A percentile compares a stretch with the other conserved stretches of the same genome.
Conservation (phyloP, 768 basidiomycete species). For the Mycena rebaudengoi region DNA sequence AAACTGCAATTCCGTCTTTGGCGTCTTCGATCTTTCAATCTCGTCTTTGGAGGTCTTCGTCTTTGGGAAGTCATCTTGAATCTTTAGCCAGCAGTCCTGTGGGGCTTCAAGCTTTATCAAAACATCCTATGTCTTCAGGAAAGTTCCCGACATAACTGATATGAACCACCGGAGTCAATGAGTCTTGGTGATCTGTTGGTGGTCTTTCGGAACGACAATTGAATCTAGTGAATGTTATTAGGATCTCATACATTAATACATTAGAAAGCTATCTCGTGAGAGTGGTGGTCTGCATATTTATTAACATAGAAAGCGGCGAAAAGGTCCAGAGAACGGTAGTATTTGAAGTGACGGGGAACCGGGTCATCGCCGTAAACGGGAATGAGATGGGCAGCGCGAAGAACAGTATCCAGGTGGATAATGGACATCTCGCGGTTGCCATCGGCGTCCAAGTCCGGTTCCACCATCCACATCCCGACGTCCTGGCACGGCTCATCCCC, state of each 20-base stretch:
- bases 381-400: slow-evolving; percentile 40
- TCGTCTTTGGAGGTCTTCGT: background rate
- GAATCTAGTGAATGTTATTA: no score
- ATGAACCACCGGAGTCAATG: no score
- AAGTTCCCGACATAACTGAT: no score
- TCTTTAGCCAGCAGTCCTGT: no score
- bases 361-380: slow-evolving; percentile 31
- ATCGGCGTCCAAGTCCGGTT: slow-evolving; percentile 19
- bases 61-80: background rate
- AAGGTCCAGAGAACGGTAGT: slow-evolving; percentile 29
- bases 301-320: slow-evolving; percentile 40
- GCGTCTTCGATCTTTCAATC: background rate
- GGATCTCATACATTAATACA: background rate
- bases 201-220: no score
- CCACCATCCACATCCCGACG: slow-evolving; percentile 40
- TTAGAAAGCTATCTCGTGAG: slow-evolving; percentile 37
- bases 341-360: slow-evolving; percentile 32
- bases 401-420: slow-evolving; percentile 37
- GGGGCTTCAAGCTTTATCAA: background rate
- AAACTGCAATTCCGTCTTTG: background rate
- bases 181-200: background rate
- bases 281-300: slow-evolving; percentile 42
- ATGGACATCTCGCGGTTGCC: slow-evolving; percentile 22
- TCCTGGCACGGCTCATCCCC: slow-evolving; percentile 28
- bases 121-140: no score